These are phyloP conservation scores for Beauveria varroae DNA, from an alignment of 2,329 filamentous ascomycete genomes.

Conservation along the genomic window DNA sequence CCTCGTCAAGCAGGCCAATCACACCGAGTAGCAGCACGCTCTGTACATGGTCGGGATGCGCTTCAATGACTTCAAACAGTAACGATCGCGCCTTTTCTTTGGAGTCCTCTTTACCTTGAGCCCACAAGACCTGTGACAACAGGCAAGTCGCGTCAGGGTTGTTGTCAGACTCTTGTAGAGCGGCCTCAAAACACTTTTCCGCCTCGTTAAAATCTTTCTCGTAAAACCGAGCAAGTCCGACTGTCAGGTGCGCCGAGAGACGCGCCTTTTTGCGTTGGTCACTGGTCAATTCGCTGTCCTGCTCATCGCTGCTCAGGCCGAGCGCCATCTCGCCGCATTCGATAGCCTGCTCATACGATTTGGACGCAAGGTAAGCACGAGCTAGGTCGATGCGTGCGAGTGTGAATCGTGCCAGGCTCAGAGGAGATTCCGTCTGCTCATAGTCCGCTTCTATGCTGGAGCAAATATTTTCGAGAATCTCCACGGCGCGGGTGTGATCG, in stretches of 20 bases:
- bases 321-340: slow-evolving; percentile 77
- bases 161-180: slow-evolving; percentile 66
- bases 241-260: slow-evolving; percentile 77
- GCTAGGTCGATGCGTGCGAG: slow-evolving; percentile 82
- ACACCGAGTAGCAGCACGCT: slow-evolving; percentile 76
- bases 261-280: slow-evolving; percentile 63
- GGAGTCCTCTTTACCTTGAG: slow-evolving; percentile 68
- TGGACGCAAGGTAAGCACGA: slow-evolving; percentile 67
- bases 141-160: slow-evolving; percentile 82
- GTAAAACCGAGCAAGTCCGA: slow-evolving; percentile 77
- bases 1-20: slow-evolving; percentile 73
- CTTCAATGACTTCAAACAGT: slow-evolving; percentile 73
- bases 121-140: slow-evolving; percentile 88
- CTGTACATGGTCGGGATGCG: slow-evolving; percentile 65
- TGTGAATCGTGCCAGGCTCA: slow-evolving; percentile 68
- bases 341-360: slow-evolving; percentile 58
- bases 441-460: slow-evolving; percentile 69
- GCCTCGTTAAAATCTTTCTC: slow-evolving; percentile 57
- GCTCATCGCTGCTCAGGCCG: slow-evolving; percentile 66
- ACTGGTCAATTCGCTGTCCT: slow-evolving; percentile 55
- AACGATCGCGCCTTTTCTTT: slow-evolving; percentile 69
- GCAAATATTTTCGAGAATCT: slow-evolving; percentile 59
- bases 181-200: slow-evolving; percentile 71
- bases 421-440: slow-evolving; percentile 70
- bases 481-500: slow-evolving; percentile 57